phyloP scores from a whole-genome alignment of 2,329 filamentous ascomycete genomes.

The Kalaharituber pfeilii region DNA sequence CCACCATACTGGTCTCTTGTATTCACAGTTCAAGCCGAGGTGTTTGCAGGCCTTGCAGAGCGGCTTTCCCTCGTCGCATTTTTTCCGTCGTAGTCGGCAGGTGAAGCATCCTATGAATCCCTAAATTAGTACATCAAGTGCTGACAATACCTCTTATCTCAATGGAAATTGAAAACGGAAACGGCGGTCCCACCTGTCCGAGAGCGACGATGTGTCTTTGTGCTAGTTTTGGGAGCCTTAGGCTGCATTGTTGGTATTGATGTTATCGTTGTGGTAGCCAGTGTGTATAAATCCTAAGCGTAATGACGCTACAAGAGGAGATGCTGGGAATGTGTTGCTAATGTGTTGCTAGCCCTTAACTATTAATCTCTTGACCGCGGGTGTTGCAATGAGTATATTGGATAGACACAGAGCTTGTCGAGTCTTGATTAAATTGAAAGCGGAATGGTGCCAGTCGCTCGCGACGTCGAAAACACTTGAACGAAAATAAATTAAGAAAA shows the following conservation, averaged over 20 bases:
- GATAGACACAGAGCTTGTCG: no score
- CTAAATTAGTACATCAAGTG: slow-evolving; percentile 24
- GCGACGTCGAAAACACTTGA: neutral
- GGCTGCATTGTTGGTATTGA: neutral
- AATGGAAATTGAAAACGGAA: neutral
- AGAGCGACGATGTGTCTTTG: slow-evolving; percentile 85
- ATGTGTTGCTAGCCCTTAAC: no score
- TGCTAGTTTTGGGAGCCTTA: slow-evolving; percentile 44
- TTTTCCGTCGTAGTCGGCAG: slow-evolving; percentile 49
- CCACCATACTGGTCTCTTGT: slow-evolving; percentile 96
- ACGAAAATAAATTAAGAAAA: neutral
- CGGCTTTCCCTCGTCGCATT: slow-evolving; percentile 51
- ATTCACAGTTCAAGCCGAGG: slow-evolving; percentile 78
- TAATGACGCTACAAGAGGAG: neutral
- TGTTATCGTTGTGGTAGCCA: neutral
- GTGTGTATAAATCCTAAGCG: neutral
- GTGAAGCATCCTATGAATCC: slow-evolving; percentile 43
- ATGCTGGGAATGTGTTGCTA: no score
- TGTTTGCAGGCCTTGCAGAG: slow-evolving; percentile 46
- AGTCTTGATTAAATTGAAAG: neutral
- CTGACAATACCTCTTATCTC: slow-evolving; percentile 7
- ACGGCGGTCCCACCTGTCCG: slow-evolving; percentile 52
- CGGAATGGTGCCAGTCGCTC: neutral
- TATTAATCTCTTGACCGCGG: no score
- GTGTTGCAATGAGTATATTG: no score